Evolutionary conservation across 2,329 filamentous ascomycete species (phyloP), one percentile per base, ranked within the genome.

Genomic region (Penicillium polonicum): DNA sequence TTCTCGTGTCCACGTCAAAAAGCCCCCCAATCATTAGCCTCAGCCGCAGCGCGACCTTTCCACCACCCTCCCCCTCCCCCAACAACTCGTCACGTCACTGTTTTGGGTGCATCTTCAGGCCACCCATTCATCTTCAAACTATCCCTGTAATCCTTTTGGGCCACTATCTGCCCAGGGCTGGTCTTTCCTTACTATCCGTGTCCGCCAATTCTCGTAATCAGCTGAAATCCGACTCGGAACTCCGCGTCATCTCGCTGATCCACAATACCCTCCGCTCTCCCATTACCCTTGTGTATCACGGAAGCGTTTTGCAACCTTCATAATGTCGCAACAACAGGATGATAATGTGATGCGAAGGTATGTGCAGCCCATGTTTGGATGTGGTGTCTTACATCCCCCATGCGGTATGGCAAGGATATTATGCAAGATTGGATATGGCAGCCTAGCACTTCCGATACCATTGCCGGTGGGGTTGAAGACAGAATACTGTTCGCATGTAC

Each of bases 341-440:
- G 72, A 76, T 56, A 76, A 77, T 74, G 75, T 77, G 56, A 76
- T 76, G 72, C 73, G 74, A 79, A 87, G 86, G 86, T 88, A 85
- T 66, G 82, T 70, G 59, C 59, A 50, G 52, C 51, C 51, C 46
- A 35, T 57, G 39, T 27, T 44, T 29, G 42, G 25, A 44, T 8
- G 19, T 60, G 38, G 23, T 52, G 41, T 44, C 45, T 45, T 59
- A 52, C 52, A 52, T 27, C 48, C 50, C 44, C 54, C 51, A 45
- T 46, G 44, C 27, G 25, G 15, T 5, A 49, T 42, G 29, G 23
- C 10, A 49, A 29, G 33, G 25, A 33, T 42, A 38, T 38, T 19
- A 48, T 35, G 43, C 49, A 36, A 36, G 25, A 55, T 54, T 52
- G 48, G 35, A 48, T 35, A 6, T 59, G 42, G 44, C 21, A 29